Percentiles rank a stretch among this genome's conserved stretches.
Evolutionary conservation across 208 protist species (phyloP).

Genomic region (Crithidia brevicula): DNA sequence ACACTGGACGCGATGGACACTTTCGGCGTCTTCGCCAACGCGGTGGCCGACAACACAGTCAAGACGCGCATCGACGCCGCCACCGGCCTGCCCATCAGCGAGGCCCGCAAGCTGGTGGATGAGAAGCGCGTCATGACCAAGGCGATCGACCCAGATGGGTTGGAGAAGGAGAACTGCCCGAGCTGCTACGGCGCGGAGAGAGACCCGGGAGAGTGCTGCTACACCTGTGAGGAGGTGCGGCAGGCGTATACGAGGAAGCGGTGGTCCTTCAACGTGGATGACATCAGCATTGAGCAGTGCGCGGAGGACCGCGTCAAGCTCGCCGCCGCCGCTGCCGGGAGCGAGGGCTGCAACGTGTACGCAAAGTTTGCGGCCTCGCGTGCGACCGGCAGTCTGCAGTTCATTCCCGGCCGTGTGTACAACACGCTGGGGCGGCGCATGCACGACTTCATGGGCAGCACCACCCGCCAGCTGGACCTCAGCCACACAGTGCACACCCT

Average conservation of each 20-base stretch:
- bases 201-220: constrained; percentile 69
- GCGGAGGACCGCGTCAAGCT: constrained; percentile 57
- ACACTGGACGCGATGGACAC: constrained; percentile 75
- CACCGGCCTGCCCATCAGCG: constrained; percentile 40
- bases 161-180: constrained; percentile 70
- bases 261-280: constrained; percentile 71
- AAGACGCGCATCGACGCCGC: constrained; percentile 63
- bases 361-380: constrained; percentile 69
- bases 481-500: constrained; percentile 83
- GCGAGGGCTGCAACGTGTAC: constrained; percentile 86
- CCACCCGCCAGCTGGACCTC: constrained; percentile 62
- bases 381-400: constrained; percentile 85
- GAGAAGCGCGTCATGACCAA: constrained; percentile 47
- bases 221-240: constrained; percentile 84
- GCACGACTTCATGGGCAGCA: constrained; percentile 63
- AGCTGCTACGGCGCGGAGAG: constrained; percentile 83
- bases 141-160: constrained; percentile 47
- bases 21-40: constrained; percentile 55
- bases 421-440: constrained; percentile 43
- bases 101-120: constrained; percentile 42
- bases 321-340: constrained; percentile 23
- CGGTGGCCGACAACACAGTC: constrained; percentile 37
- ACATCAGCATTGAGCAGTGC: constrained; percentile 73
- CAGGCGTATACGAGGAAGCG: constrained; percentile 55
- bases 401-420: constrained; percentile 73